phyloP scores from a whole-genome alignment of 164 flowering plant genomes.

The grape (Vitis vinifera) region DNA sequence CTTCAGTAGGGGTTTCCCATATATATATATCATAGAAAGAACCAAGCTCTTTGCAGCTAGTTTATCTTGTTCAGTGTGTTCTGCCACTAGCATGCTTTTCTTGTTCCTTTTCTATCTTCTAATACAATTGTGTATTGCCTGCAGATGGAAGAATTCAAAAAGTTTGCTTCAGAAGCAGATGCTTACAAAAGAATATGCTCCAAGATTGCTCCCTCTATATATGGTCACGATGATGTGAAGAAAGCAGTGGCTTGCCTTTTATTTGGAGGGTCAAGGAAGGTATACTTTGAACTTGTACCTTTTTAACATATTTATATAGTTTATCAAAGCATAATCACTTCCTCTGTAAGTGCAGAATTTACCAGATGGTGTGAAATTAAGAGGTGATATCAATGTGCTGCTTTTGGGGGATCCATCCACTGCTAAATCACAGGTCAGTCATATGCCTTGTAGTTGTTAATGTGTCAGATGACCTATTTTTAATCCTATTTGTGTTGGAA shows the following conservation, averaged over 20 bases:
- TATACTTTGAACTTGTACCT: conserved; percentile 23
- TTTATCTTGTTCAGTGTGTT: too few species aligned
- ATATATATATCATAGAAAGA: too few species aligned
- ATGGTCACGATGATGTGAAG: conserved; percentile 92
- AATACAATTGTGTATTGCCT: neutral
- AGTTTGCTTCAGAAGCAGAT: conserved; percentile 74
- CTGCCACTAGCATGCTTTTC: too few species aligned
- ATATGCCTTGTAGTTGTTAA: neutral
- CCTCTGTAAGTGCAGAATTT: conserved; percentile 50
- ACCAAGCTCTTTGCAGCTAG: too few species aligned
- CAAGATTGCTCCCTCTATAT: conserved; percentile 95
- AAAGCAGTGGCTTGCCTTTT: conserved; percentile 95
- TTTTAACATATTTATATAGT: neutral
- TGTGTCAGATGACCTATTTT: neutral
- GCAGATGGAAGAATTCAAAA: conserved; percentile 87
- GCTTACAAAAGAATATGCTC: conserved; percentile 71
- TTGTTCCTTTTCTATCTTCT: neutral
- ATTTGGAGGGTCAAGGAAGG: conserved; percentile 99
- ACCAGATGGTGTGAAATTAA: conserved; percentile 93
- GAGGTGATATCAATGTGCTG: conserved; percentile 97
- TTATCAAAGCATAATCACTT: conserved; percentile 1
- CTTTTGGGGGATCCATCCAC: conserved; percentile 98
- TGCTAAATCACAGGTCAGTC: conserved; percentile 92
- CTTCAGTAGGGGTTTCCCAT: too few species aligned
- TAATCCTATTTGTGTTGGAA: neutral